Evolutionary conservation across 2,329 filamentous ascomycete genomes (phyloP).

Genomic region (Fonsecaea pugnacius): DNA sequence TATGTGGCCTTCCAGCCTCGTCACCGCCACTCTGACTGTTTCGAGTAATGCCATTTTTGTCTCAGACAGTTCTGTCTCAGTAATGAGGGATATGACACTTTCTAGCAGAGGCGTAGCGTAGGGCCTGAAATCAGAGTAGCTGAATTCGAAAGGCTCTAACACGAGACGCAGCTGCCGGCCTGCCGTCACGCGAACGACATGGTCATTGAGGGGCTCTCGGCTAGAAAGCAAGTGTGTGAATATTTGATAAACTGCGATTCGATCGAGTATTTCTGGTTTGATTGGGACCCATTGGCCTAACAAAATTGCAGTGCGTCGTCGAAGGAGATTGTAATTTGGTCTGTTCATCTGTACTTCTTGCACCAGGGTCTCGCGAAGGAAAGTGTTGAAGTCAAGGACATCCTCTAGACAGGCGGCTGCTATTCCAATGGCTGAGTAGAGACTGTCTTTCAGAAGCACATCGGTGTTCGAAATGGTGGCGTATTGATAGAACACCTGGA

Average conservation of each 20-base stretch:
- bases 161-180: conserved; percentile 81
- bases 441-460: conserved; percentile 85
- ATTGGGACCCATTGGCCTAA: conserved; percentile 88
- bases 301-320: conserved; percentile 84
- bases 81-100: conserved; percentile 75
- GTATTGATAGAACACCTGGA: conserved; percentile 80
- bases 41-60: conserved; percentile 89
- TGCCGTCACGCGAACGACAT: conserved; percentile 89
- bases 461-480: conserved; percentile 69
- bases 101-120: conserved; percentile 75
- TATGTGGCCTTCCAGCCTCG: conserved; percentile 76
- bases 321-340: conserved; percentile 76
- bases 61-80: conserved; percentile 79
- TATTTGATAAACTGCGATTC: conserved; percentile 79
- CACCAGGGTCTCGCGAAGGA: conserved; percentile 75
- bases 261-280: conserved; percentile 69
- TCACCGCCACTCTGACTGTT: conserved; percentile 79
- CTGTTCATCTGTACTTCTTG: conserved; percentile 74
- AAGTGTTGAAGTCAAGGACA: conserved; percentile 79
- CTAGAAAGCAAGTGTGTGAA: conserved; percentile 83
- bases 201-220: conserved; percentile 78
- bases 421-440: conserved; percentile 90
- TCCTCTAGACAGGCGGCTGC: conserved; percentile 76
- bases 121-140: conserved; percentile 72
- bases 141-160: conserved; percentile 83